Conservation (phyloP, 495 filamentous ascomycete species). For the Niebla homalea region DNA sequence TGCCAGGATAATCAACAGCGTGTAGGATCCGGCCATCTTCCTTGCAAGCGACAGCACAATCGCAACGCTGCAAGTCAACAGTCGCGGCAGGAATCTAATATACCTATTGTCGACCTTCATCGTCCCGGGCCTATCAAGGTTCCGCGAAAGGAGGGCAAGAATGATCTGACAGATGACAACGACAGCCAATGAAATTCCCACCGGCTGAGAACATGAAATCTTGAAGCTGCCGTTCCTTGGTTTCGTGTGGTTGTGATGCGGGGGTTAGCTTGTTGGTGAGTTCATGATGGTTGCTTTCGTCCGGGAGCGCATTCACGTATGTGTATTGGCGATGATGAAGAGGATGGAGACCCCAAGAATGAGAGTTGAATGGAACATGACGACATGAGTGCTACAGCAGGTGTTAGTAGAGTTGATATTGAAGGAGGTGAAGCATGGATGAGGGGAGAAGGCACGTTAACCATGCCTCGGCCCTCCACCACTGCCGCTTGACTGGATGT, state of each 20-base stretch:
- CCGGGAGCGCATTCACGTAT: background rate
- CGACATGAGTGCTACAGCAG: constrained; percentile 11
- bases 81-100: constrained; percentile 13
- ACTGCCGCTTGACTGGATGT: constrained; percentile 18
- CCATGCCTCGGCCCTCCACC: constrained; percentile 19
- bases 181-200: constrained; percentile 11
- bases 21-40: background rate
- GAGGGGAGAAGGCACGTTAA: constrained; percentile 13
- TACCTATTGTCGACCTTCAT: constrained; percentile 17
- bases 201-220: constrained; percentile 6
- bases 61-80: constrained; percentile 10
- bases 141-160: constrained; percentile 15
- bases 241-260: background rate
- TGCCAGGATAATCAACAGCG: constrained; percentile 5
- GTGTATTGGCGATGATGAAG: constrained; percentile 15
- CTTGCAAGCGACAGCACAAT: constrained; percentile 12
- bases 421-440: background rate
- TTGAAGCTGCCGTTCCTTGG: background rate
- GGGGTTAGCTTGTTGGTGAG: too few relatives aligned
- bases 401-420: background rate
- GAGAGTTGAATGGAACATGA: constrained; percentile 18
- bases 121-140: constrained; percentile 14
- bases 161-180: constrained; percentile 9
- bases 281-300: too few relatives aligned
- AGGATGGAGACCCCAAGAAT: constrained; percentile 18